Evolutionary conservation across 352 stramenopile genomes (phyloP).

Genomic region (Globisporangium iwayamae): DNA sequence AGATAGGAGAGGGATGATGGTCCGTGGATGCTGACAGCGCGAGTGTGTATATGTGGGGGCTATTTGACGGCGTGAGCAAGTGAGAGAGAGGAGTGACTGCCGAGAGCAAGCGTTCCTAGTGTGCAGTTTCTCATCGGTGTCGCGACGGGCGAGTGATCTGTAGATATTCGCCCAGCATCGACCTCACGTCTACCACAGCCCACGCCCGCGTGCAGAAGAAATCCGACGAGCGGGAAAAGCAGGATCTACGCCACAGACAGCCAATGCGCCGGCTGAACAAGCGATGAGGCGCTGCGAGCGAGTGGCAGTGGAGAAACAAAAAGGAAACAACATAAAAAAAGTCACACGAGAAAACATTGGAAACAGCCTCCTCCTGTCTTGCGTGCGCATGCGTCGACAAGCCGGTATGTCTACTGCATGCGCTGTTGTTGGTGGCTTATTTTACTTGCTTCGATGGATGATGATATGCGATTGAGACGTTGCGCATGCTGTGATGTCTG

Average conservation of each 20-base stretch:
- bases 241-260: background rate
- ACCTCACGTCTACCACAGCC: background rate
- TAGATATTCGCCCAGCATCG: background rate
- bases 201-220: background rate
- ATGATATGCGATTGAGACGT: background rate
- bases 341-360: background rate
- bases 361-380: background rate
- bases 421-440: background rate
- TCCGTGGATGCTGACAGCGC: background rate
- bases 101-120: background rate
- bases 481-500: background rate
- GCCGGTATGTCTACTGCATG: background rate
- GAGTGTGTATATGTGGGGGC: background rate
- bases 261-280: background rate
- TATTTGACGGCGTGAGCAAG: background rate
- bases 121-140: background rate
- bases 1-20: slow-evolving; percentile 14
- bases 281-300: background rate
- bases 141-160: background rate
- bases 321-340: background rate
- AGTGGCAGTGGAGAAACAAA: background rate
- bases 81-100: background rate
- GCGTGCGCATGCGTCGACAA: background rate
- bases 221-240: background rate
- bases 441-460: background rate